Evolutionary conservation across 495 filamentous ascomycete species (phyloP).

Genomic region (Pyronema omphalodes): DNA sequence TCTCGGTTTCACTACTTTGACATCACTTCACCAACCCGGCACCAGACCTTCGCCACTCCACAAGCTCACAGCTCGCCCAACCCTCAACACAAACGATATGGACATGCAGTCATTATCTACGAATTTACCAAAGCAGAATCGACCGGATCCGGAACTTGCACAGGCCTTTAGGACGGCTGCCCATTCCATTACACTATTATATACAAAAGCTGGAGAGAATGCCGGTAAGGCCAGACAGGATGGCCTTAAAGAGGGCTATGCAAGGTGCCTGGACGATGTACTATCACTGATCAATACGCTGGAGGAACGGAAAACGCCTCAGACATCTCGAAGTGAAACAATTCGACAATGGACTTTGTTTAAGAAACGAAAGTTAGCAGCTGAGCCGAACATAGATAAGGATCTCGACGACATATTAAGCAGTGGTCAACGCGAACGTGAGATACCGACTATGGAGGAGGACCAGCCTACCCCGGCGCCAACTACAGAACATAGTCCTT

Average conservation of each 20-base stretch:
- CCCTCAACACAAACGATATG: slow-evolving; percentile 7
- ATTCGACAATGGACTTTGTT: slow-evolving; percentile 21
- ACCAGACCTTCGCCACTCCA: neutral
- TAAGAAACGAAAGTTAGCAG: slow-evolving; percentile 14
- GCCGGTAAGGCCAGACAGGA: slow-evolving; percentile 35
- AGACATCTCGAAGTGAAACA: slow-evolving; percentile 11
- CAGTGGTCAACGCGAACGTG: slow-evolving; percentile 1
- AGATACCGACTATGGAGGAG: slow-evolving; percentile 1
- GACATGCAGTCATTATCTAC: slow-evolving; percentile 23
- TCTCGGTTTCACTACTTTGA: no score
- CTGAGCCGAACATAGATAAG: neutral
- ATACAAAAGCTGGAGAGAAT: slow-evolving; percentile 68
- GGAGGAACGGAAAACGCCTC: slow-evolving; percentile 11
- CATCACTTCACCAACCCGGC: no score
- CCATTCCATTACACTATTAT: slow-evolving; percentile 85
- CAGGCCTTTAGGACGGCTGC: slow-evolving; percentile 84
- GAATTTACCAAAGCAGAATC: slow-evolving; percentile 21
- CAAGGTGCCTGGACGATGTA: slow-evolving; percentile 84
- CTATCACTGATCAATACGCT: slow-evolving; percentile 58
- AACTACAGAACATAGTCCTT: no score
- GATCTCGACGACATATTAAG: no score
- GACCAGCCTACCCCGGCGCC: no score
- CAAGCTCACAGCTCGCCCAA: neutral
- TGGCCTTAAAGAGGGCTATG: slow-evolving; percentile 55
- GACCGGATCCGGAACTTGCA: slow-evolving; percentile 34